phyloP scores from a whole-genome alignment of 805 yeast genomes.

The Candida pini region DNA sequence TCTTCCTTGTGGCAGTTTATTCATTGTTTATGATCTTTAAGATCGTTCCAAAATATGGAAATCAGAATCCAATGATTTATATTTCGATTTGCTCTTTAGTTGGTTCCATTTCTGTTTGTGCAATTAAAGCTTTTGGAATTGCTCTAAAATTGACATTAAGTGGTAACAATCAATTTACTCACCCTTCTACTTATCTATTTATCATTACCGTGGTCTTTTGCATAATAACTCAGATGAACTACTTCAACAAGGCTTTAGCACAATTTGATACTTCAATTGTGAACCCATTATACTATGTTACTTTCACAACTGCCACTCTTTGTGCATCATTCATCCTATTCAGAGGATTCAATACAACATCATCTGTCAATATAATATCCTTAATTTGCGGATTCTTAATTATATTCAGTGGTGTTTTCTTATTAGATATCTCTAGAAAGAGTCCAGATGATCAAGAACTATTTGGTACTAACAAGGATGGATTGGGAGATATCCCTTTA shows the following conservation, averaged over 20 bases:
- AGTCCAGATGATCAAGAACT: slow-evolving; percentile 42
- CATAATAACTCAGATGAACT: slow-evolving; percentile 88
- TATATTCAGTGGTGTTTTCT: slow-evolving; percentile 82
- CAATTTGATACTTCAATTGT: slow-evolving; percentile 91
- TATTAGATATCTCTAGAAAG: slow-evolving; percentile 72
- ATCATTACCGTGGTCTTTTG: slow-evolving; percentile 72
- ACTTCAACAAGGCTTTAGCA: slow-evolving; percentile 87
- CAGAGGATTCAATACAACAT: slow-evolving; percentile 80
- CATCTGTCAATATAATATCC: slow-evolving; percentile 73
- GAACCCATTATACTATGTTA: slow-evolving; percentile 84
- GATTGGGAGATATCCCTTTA: slow-evolving; percentile 59
- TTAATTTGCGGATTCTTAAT: slow-evolving; percentile 79
- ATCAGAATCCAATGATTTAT: slow-evolving; percentile 80
- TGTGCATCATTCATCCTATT: slow-evolving; percentile 82
- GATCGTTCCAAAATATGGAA: slow-evolving; percentile 77
- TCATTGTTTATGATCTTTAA: slow-evolving; percentile 75
- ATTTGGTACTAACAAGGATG: slow-evolving; percentile 43
- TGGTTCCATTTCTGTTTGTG: slow-evolving; percentile 86
- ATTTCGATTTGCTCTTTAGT: slow-evolving; percentile 85
- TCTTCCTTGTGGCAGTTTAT: slow-evolving; percentile 56
- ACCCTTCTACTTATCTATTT: slow-evolving; percentile 78
- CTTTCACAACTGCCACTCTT: slow-evolving; percentile 84
- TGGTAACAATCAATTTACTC: slow-evolving; percentile 86
- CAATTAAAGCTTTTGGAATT: slow-evolving; percentile 90
- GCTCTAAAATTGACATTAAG: slow-evolving; percentile 78